These are phyloP conservation scores for Astrothelium subdiscretum DNA, from an alignment of 495 filamentous ascomycete species.

Conservation along the genomic window DNA sequence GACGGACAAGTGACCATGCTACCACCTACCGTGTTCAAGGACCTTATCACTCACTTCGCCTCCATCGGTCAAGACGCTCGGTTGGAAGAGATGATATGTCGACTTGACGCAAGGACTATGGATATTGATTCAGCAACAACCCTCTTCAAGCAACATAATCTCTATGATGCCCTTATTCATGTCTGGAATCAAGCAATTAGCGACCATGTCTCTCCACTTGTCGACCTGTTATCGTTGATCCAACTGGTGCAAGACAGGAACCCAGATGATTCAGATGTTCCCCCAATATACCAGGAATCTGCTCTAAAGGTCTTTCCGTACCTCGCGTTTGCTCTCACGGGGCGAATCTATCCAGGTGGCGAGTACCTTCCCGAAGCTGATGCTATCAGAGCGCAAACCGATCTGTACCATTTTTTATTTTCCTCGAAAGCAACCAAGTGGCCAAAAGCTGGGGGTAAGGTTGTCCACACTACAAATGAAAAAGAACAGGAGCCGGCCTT, in stretches of 20 bases:
- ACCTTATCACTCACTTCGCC: slow-evolving; percentile 69
- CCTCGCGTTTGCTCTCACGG: slow-evolving; percentile 83
- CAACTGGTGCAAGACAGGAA: slow-evolving; percentile 45
- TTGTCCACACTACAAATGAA: slow-evolving; percentile 40
- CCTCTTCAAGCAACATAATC: slow-evolving; percentile 77
- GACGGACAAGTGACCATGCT: slow-evolving; percentile 62
- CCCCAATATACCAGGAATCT: slow-evolving; percentile 32
- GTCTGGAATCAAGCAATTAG: slow-evolving; percentile 85
- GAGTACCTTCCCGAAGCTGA: slow-evolving; percentile 55
- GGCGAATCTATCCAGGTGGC: slow-evolving; percentile 81
- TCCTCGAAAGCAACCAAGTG: slow-evolving; percentile 61
- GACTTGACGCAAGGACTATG: slow-evolving; percentile 79
- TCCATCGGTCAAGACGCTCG: slow-evolving; percentile 55
- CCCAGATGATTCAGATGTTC: slow-evolving; percentile 23
- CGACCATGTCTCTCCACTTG: slow-evolving; percentile 83
- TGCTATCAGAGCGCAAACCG: slow-evolving; percentile 64
- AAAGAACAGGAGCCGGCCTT: slow-evolving; percentile 53
- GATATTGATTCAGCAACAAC: slow-evolving; percentile 88
- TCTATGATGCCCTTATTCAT: slow-evolving; percentile 94
- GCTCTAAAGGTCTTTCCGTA: slow-evolving; percentile 92
- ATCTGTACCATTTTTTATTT: slow-evolving; percentile 87
- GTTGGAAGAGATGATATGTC: slow-evolving; percentile 91
- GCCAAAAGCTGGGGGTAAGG: slow-evolving; percentile 44
- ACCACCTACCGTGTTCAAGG: slow-evolving; percentile 76
- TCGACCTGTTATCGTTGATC: slow-evolving; percentile 69